Evolutionary conservation across 148 eudicot genomes (phyloP).

Genomic region (Silene conica): DNA sequence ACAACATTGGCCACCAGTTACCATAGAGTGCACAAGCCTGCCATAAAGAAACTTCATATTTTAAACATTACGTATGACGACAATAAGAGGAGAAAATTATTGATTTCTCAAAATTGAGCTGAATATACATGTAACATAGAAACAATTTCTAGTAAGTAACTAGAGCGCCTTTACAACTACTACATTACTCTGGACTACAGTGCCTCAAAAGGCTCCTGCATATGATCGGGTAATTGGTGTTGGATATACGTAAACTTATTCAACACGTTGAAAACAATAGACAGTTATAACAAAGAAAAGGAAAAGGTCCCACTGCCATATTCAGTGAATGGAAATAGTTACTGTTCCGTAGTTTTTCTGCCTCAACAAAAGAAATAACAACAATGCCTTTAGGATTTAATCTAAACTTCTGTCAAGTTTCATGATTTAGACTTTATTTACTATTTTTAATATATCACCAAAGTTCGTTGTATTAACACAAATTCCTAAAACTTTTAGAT

Average conservation of each 20-base stretch:
- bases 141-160: not conserved
- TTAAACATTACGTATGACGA: not conserved
- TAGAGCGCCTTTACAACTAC: not conserved
- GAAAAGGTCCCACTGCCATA: not conserved
- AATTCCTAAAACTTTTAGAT: too few species aligned
- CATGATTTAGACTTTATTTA: too few species aligned
- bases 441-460: too few species aligned
- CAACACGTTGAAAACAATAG: not conserved
- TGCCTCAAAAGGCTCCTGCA: not conserved
- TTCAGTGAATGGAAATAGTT: not conserved
- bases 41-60: conserved; percentile 22
- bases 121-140: not conserved
- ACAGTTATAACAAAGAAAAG: not conserved
- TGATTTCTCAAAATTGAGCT: not conserved
- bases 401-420: too few species aligned
- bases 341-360: not conserved
- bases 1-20: conserved; percentile 99
- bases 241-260: not conserved
- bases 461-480: too few species aligned
- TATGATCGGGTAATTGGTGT: not conserved
- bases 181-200: not conserved
- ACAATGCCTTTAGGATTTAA: too few species aligned
- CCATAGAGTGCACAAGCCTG: conserved; percentile 93
- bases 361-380: not conserved
- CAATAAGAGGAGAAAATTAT: not conserved